Evolutionary conservation across 2,329 filamentous ascomycete genomes (phyloP), one percentile per base, ranked within the genome.

Genomic region (Pseudogymnoascus sp.): DNA sequence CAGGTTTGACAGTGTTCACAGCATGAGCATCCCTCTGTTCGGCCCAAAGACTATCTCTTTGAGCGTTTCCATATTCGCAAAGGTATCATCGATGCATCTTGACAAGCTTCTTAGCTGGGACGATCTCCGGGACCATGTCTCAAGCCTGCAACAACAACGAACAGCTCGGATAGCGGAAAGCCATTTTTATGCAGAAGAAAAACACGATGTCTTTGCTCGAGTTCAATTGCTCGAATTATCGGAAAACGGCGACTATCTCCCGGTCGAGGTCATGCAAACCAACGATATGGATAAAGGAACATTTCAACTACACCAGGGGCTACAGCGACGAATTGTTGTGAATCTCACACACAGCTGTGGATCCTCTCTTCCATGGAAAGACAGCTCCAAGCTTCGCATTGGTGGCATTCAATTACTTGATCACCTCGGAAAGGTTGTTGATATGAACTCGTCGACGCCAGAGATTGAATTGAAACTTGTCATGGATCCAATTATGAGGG

Each of bases 71-170:
- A 89, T 99, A 65, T 97, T 96, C 73, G 93, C 95, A 16, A 89
- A 89, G 72, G 91, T 96, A 37, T 95, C 91, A 1, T 80, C 87
- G 0, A 97, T 97, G 87, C 95, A 99, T 76, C 82, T 99, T 21
- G 95, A 99, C 75, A 97, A 96, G 78, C 82, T 99, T 61, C 84
- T 97, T 11, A 99, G 95, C 77, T 99, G 95, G 95, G 95, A 99
- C 73, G 95, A 97, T 71, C 97, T 99, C 87, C 87, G 93, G 64
- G 93, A 99, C 74, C 83, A 84, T 16, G 80, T 86, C 60, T 81
- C 82, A 2, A 82, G 84, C 66, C 82, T 83, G 16, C 81, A 82
- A 63, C 79, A 79, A 44, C 81, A 79, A 64, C 74, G 78, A 4
- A 74, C 82, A 65, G 82, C 80, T 44, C 84, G 95, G 10, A 87